Base-by-base conservation (phyloP, 208 protist species). In the Leishmania tarentolae region DNA sequence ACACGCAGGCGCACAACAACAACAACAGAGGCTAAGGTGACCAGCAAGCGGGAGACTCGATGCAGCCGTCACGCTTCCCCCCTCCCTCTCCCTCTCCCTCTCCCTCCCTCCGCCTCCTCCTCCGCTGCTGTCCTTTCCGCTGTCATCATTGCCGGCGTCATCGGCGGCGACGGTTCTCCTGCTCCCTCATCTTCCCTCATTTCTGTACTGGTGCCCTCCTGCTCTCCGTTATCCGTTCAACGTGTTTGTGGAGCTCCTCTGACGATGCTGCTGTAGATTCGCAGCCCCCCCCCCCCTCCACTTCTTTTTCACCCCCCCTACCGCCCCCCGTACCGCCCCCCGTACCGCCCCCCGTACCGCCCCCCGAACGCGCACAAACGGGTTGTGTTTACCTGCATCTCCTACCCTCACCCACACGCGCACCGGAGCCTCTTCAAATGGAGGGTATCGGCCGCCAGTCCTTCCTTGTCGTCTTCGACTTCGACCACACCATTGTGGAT, bases 391-490 rank as follows among this genome's bases (percentile, higher is more conserved):
- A n/a, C n/a, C n/a, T n/a, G n/a, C n/a, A n/a, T n/a, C n/a, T n/a
- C n/a, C n/a, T 24, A 80, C 66, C 52, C 31, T 73, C 72, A 31
- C 79, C 73, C 53, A 44, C 4, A 63, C 0, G 24, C 74, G 52
- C 9, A 3, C 50, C 3, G 1, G 37, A 28, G 66, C 28, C 15
- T 1, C 0, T 8, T 28, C 13, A 31, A 47, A 87, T 89, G 68
- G 83, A 88, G 50, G 84, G 79, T 28, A 81, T 92, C 42, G 92
- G 92, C 13, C 89, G 92, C 21, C 93, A 97, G 79, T 96, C 92
- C 0, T 96, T 96, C 79, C 89, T 97, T 19, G 83, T 96, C 1
- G 93, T 97, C n/a, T 96, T 97, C 81, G 94, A 97, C 88, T 97
- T 97, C 72, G 94, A 97, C 76, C 85, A 96, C 91, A 97, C 94